Conservation (phyloP, 2,329 filamentous ascomycete genomes). For the Penicillium aurantiogriseum region DNA sequence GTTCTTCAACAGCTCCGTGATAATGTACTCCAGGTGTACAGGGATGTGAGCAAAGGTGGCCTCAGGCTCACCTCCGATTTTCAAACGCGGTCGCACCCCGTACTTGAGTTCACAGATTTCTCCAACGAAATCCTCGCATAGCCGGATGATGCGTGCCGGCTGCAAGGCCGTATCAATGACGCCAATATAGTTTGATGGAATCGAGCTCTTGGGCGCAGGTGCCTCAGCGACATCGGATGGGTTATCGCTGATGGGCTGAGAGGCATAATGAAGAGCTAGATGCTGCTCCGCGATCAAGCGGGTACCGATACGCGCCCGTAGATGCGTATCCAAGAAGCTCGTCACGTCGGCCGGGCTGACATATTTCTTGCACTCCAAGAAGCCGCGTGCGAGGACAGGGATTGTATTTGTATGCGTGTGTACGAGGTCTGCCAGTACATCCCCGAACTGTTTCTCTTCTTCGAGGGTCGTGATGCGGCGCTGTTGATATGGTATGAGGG, state of each 20-base stretch:
- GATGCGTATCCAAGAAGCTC: slow-evolving; percentile 85
- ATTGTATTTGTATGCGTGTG: slow-evolving; percentile 94
- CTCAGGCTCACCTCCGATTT: slow-evolving; percentile 79
- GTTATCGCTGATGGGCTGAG: slow-evolving; percentile 67
- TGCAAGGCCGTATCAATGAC: slow-evolving; percentile 90
- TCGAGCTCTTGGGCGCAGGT: slow-evolving; percentile 21
- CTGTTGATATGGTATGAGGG: slow-evolving; percentile 79
- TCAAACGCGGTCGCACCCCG: slow-evolving; percentile 75
- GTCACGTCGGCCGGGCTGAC: slow-evolving; percentile 82
- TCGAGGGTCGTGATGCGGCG: slow-evolving; percentile 71
- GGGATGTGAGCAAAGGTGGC: slow-evolving; percentile 93
- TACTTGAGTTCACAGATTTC: slow-evolving; percentile 98
- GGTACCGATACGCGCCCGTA: slow-evolving; percentile 90
- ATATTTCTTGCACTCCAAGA: slow-evolving; percentile 89
- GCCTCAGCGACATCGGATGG: slow-evolving; percentile 29
- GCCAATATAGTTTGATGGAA: slow-evolving; percentile 70
- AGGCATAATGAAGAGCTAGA: slow-evolving; percentile 78
- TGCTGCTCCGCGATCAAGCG: slow-evolving; percentile 94
- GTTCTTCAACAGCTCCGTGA: slow-evolving; percentile 95
- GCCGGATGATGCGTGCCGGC: slow-evolving; percentile 76
- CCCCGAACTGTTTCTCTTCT: slow-evolving; percentile 87
- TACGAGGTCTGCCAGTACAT: slow-evolving; percentile 91
- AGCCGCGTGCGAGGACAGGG: slow-evolving; percentile 83
- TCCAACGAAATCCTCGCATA: slow-evolving; percentile 84
- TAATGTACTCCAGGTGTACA: slow-evolving; percentile 94